Evolutionary conservation across 2,329 filamentous ascomycete species (phyloP), one percentile per base, ranked within the genome.

Genomic region (Coniochaeta pulveracea): DNA sequence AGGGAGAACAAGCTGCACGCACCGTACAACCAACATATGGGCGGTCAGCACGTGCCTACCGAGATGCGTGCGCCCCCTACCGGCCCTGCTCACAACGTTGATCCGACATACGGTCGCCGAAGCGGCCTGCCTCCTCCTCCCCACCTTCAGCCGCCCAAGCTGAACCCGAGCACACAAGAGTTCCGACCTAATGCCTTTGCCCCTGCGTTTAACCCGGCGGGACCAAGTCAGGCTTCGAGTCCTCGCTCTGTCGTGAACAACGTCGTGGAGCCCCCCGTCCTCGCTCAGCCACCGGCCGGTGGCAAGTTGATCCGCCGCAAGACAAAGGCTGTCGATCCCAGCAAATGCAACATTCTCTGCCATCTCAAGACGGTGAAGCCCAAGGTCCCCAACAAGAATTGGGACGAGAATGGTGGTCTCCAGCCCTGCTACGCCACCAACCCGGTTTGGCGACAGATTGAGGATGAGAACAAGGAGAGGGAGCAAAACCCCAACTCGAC

Each of bases 151-250:
- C 63, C 23, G 15, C 7, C 61, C 28, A 75, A 76, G 52, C 50
- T 80, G 44, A 80, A 80, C 41, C 75, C 75, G 6, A 76, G 74
- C 46, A 78, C 66, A 44, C 66, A 72, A 49, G 86, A 94, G 48
- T 96, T 95, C 58, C 78, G 81, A 42, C 91, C 89, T 12, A 93
- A 80, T 47, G 78, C 84, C 4, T 80, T 80, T 40, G 86, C 88
- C 1, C 71, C 73, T 27, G 68, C 80, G 2, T 96, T 98, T 58
- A 89, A 78, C 44, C 89, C 83, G 5, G 83, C 60, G 31, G 64
- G 67, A 16, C 62, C 66, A n/a, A 84, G 80, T 49, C 66, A 72
- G 29, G 68, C 73, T 22, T 85, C 83, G 3, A 93, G 82, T 49
- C 84, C 85, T 19, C 69, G 71, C 21, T 74, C 79, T 2, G 62